Percentiles rank a stretch among this genome's conserved stretches.
These are phyloP conservation scores for Phylloporus rhodoxanthus DNA, from an alignment of 768 basidiomycete species.

Conservation along the genomic window DNA sequence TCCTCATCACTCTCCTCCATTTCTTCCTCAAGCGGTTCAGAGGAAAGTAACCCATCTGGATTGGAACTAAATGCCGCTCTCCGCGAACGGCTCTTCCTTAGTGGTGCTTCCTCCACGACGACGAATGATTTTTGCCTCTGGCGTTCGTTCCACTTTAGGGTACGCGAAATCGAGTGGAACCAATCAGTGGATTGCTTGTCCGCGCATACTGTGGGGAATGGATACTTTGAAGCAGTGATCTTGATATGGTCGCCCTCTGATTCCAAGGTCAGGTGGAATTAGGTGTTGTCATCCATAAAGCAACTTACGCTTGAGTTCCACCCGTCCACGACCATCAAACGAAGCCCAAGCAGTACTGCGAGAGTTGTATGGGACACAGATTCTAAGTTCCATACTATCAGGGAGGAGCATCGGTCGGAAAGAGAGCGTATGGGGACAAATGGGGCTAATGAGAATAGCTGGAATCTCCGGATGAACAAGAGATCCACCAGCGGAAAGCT, in stretches of 20 bases:
- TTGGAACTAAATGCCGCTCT: constrained; percentile 7
- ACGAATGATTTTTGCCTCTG: constrained; percentile 99
- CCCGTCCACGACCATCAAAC: constrained; percentile 94
- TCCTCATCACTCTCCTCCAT: constrained; percentile 42
- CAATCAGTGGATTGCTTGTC: constrained; percentile 98
- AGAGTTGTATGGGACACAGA: constrained; percentile 99
- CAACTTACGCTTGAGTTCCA: constrained; percentile 87
- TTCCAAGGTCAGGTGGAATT: constrained; percentile 2
- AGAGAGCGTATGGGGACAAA: constrained; percentile 96
- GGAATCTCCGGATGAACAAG: constrained; percentile 98
- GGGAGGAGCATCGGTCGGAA: constrained; percentile 98
- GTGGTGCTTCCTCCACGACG: constrained; percentile 85
- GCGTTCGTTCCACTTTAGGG: constrained; percentile 98
- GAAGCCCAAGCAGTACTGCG: constrained; percentile 98
- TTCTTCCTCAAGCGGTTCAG: constrained; percentile 36
- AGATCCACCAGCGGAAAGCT: constrained; percentile 95
- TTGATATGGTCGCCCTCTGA: constrained; percentile 99
- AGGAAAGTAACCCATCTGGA: constrained; percentile 9
- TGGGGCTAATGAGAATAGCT: constrained; percentile 91
- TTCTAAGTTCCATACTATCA: constrained; percentile 96
- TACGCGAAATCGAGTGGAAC: constrained; percentile 96
- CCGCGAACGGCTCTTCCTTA: constrained; percentile 33
- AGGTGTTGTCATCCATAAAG: neutral
- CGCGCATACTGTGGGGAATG: constrained; percentile 97
- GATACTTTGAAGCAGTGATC: constrained; percentile 93